phyloP scores from a whole-genome alignment of 176 grass and related monocot species.

The Otatea glauca region DNA sequence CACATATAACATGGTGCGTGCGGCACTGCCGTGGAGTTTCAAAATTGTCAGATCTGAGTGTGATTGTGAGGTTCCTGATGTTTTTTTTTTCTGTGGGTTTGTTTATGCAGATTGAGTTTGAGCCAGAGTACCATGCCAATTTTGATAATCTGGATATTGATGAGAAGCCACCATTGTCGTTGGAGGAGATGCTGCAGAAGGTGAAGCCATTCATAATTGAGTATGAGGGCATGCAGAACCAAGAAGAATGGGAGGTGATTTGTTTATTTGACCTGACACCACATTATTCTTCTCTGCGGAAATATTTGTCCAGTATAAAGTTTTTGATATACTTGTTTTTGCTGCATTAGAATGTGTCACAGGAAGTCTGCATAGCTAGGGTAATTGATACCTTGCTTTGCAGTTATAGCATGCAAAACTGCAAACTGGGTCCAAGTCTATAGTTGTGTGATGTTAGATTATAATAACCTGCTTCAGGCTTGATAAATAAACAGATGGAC shows the following conservation, averaged over 20 bases:
- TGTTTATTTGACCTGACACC: not conserved
- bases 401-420: not conserved
- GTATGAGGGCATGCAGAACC: constrained; percentile 73
- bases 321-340: constrained; percentile 2
- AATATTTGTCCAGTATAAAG: constrained; percentile 19
- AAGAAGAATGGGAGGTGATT: constrained; percentile 95
- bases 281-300: constrained; percentile 5
- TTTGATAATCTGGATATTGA: constrained; percentile 80
- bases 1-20: constrained; percentile 68
- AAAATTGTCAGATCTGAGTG: constrained; percentile 1
- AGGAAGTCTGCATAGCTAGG: not conserved
- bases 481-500: constrained; percentile 24
- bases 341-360: not conserved
- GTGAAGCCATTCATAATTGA: constrained; percentile 84
- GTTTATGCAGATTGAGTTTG: constrained; percentile 77
- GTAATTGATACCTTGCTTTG: constrained; percentile 16
- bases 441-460: not conserved
- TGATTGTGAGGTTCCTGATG: constrained; percentile 17
- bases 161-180: constrained; percentile 87
- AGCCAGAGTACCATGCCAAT: constrained; percentile 70
- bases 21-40: not conserved
- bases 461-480: constrained; percentile 1
- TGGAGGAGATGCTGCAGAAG: constrained; percentile 70
- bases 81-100: constrained; percentile 28
- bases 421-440: not conserved